Percentiles rank a stretch among this genome's conserved stretches.
Conservation (phyloP, 2,329 filamentous ascomycete species). For the Claviceps sp. region DNA sequence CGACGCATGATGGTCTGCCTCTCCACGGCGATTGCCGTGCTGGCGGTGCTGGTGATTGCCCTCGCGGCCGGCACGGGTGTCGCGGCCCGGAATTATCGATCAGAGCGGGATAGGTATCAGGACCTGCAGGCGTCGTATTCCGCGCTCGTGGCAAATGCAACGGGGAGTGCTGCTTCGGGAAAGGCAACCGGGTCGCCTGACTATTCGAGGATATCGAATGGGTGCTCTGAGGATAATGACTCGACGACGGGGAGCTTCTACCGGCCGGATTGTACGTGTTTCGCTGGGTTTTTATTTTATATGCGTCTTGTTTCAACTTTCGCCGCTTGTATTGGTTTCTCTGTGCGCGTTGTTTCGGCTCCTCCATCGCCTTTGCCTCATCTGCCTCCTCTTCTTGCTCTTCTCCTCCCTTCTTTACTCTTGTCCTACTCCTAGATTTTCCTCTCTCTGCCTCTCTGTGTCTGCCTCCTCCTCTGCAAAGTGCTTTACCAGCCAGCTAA, state of each 20-base stretch:
- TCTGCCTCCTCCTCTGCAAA: no score
- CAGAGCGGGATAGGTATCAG: constrained; percentile 14
- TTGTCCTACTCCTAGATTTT: not conserved
- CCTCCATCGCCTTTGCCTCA: not conserved
- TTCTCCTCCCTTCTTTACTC: not conserved
- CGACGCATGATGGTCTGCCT: constrained; percentile 16
- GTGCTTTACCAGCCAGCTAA: not conserved
- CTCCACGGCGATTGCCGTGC: constrained; percentile 24
- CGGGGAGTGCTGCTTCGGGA: not conserved
- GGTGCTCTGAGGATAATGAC: constrained; percentile 23
- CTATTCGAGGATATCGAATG: constrained; percentile 20
- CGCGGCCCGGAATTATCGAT: constrained; percentile 24
- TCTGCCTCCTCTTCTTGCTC: not conserved
- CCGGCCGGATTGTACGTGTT: constrained; percentile 1
- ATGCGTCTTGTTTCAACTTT: no score
- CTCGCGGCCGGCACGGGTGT: constrained; percentile 31
- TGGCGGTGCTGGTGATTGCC: constrained; percentile 28
- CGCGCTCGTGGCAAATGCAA: not conserved
- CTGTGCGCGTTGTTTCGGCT: no score
- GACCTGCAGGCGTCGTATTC: constrained; percentile 14
- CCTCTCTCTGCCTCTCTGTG: no score
- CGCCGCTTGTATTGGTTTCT: no score
- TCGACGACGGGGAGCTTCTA: constrained; percentile 17
- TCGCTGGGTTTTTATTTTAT: not conserved
- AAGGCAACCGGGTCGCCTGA: not conserved